Evolutionary conservation across 352 stramenopile species (phyloP).

Genomic region (Phytophthora meadii): DNA sequence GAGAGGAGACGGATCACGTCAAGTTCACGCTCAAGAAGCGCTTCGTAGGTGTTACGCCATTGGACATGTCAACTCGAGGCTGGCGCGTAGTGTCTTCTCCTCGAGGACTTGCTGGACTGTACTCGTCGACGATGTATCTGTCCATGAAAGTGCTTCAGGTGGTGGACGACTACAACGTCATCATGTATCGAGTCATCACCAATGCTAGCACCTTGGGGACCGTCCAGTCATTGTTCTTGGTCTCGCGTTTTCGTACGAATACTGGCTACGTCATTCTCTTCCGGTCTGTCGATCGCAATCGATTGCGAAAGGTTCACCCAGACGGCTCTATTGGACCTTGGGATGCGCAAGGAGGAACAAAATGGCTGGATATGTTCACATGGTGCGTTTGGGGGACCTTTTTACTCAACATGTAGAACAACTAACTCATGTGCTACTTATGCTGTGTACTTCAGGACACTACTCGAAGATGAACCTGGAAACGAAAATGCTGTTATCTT

Average conservation of each 20-base stretch:
- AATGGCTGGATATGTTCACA: constrained; percentile 71
- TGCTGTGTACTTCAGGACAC: constrained; percentile 37
- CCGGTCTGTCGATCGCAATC: constrained; percentile 44
- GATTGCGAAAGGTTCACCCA: constrained; percentile 8
- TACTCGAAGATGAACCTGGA: constrained; percentile 46
- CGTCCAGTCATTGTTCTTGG: constrained; percentile 58
- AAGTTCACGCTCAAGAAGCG: constrained; percentile 67
- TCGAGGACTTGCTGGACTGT: constrained; percentile 38
- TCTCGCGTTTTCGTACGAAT: constrained; percentile 49
- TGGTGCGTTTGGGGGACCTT: constrained; percentile 37
- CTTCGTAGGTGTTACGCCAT: constrained; percentile 41
- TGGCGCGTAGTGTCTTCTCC: constrained; percentile 52
- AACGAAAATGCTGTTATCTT: constrained; percentile 43
- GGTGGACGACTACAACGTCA: constrained; percentile 69
- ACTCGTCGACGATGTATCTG: constrained; percentile 58
- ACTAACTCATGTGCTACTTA: constrained; percentile 3
- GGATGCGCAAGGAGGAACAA: constrained; percentile 12
- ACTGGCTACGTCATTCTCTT: constrained; percentile 54
- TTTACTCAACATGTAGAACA: too few species aligned
- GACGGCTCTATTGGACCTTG: constrained; percentile 6
- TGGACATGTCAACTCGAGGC: constrained; percentile 36
- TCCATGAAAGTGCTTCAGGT: constrained; percentile 49
- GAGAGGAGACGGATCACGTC: constrained; percentile 44
- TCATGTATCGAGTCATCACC: constrained; percentile 59
- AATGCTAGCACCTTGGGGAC: constrained; percentile 22